Conservation (phyloP, 2,329 filamentous ascomycete species). For the Emmonsiellopsis sp. region DNA sequence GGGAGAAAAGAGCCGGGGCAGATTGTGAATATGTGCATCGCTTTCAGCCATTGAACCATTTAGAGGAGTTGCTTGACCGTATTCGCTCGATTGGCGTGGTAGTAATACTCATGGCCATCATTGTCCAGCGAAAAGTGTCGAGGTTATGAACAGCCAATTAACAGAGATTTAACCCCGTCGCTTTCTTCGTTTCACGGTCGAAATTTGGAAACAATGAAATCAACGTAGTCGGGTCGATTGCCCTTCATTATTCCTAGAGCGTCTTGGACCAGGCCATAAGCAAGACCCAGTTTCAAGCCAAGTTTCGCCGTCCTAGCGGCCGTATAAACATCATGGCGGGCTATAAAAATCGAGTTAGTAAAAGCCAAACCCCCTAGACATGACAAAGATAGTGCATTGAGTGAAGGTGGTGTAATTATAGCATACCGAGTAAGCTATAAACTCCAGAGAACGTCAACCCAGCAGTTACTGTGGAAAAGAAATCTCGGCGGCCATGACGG, state of each 20-base stretch:
- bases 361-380: conserved; percentile 2
- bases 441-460: conserved; percentile 75
- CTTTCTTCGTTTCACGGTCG: not conserved
- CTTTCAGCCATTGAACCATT: too few relatives aligned
- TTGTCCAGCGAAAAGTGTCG: not conserved
- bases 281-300: conserved; percentile 68
- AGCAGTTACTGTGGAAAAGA: conserved; percentile 71
- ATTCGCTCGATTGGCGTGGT: too few relatives aligned
- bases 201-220: conserved; percentile 4
- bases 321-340: conserved; percentile 69
- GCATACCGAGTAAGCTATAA: conserved; percentile 78
- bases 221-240: conserved; percentile 62
- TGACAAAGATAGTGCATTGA: conserved; percentile 2
- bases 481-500: conserved; percentile 54
- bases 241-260: conserved; percentile 59
- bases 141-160: not conserved
- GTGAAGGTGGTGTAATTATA: not conserved
- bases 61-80: not conserved
- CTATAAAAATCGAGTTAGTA: conserved; percentile 35
- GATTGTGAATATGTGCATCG: too few relatives aligned
- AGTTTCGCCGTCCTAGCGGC: conserved; percentile 70
- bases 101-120: not conserved
- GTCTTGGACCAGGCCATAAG: conserved; percentile 77
- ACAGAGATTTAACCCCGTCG: not conserved
- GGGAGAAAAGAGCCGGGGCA: too few relatives aligned